Evolutionary conservation across 495 filamentous ascomycete genomes (phyloP).

Genomic region (Chaetomium fimeti): DNA sequence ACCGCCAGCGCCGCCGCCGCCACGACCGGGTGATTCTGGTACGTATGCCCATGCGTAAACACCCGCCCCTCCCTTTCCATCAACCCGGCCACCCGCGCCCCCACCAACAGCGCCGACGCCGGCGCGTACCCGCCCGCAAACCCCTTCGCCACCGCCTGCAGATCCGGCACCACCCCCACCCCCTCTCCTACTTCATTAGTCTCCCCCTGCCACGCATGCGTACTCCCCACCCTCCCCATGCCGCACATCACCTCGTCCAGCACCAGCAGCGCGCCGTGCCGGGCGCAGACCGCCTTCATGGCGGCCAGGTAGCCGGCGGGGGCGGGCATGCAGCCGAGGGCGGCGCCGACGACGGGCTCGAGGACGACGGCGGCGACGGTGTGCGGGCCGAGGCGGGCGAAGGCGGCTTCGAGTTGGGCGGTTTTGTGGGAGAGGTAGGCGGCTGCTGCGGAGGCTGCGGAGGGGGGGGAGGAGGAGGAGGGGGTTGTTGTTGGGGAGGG

Average conservation of each 20-base stretch:
- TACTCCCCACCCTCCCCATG: conserved; percentile 60
- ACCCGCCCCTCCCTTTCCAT: conserved; percentile 59
- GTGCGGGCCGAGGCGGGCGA: conserved; percentile 59
- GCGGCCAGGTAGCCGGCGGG: conserved; percentile 62
- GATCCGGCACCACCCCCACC: conserved; percentile 57
- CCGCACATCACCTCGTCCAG: conserved; percentile 79
- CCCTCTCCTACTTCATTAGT: conserved; percentile 46
- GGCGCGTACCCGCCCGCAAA: conserved; percentile 55
- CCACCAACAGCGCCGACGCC: conserved; percentile 30
- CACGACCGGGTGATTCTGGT: conserved; percentile 58
- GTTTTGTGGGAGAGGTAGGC: conserved; percentile 35
- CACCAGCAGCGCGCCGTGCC: conserved; percentile 66
- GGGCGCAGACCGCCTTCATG: conserved; percentile 61
- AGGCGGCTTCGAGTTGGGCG: conserved; percentile 63
- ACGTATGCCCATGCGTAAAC: conserved; percentile 59
- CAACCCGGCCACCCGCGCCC: conserved; percentile 25
- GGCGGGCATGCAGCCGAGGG: conserved; percentile 62
- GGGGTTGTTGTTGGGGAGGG: no score
- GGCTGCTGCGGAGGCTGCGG: not conserved
- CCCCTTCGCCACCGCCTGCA: conserved; percentile 65
- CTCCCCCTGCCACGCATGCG: conserved; percentile 54
- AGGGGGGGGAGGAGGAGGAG: conserved; percentile 11
- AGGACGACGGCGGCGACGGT: conserved; percentile 68
- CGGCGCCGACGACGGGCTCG: conserved; percentile 61
- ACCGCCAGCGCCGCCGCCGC: conserved; percentile 57